Evolutionary conservation across 805 yeast species (phyloP).

Genomic region (Ascoidea tarda): DNA sequence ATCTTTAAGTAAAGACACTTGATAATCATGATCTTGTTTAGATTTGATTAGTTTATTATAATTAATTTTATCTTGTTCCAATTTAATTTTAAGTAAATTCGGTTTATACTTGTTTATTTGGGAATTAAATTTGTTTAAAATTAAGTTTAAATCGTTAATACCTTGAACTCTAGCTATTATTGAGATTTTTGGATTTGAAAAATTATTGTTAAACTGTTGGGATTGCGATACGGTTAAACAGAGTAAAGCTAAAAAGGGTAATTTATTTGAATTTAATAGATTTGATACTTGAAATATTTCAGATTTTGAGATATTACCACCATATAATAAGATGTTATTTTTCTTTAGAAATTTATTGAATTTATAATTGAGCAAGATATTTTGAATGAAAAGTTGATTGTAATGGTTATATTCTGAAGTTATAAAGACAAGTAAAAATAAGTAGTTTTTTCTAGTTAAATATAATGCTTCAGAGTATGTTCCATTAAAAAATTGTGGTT

Average conservation of each 20-base stretch:
- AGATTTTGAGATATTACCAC: conserved; percentile 67
- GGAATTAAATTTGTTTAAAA: conserved; percentile 28
- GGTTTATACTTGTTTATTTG: conserved; percentile 46
- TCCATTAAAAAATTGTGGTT: conserved; percentile 38
- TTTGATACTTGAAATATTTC: conserved; percentile 80
- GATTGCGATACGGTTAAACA: conserved; percentile 48
- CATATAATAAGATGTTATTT: conserved; percentile 62
- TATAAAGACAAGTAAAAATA: conserved; percentile 60
- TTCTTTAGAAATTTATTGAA: conserved; percentile 28
- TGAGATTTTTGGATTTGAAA: conserved; percentile 38
- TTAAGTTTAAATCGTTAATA: conserved; percentile 22
- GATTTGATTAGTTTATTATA: conserved; percentile 41
- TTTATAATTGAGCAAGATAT: conserved; percentile 35
- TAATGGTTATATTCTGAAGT: conserved; percentile 64
- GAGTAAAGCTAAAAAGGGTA: conserved; percentile 74
- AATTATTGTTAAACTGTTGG: conserved; percentile 37
- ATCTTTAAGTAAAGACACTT: conserved; percentile 56
- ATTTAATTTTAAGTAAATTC: conserved; percentile 41
- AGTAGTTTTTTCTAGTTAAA: conserved; percentile 51
- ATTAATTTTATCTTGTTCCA: conserved; percentile 44
- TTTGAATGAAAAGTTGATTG: conserved; percentile 33
- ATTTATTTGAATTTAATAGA: conserved; percentile 51
- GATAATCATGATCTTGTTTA: conserved; percentile 70
- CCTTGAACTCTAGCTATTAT: conserved; percentile 56
- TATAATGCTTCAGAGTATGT: conserved; percentile 73